phyloP scores from a whole-genome alignment of 345 rosid genomes.

The Limnanthes douglasii region DNA sequence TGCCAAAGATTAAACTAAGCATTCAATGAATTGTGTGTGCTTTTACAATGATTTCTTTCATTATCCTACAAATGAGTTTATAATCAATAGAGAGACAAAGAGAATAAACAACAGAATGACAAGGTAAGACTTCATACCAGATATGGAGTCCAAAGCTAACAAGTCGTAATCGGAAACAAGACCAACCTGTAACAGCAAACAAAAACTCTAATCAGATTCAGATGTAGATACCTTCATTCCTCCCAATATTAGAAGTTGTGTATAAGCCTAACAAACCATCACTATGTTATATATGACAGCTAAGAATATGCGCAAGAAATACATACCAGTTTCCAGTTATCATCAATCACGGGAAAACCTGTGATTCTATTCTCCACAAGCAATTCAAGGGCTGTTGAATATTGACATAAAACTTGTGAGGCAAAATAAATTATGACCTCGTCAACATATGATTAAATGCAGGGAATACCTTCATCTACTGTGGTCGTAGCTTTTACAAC shows the following conservation, averaged over 20 bases:
- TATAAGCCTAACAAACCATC: neutral
- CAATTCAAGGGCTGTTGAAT: conserved; percentile 43
- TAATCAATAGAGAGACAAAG: too few relatives aligned
- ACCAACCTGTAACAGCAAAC: conserved; percentile 59
- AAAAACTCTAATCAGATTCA: neutral
- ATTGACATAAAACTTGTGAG: neutral
- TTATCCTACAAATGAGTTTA: too few relatives aligned
- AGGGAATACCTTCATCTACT: conserved; percentile 57
- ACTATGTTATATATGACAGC: too few relatives aligned
- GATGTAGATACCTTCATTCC: conserved; percentile 6
- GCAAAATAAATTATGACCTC: neutral
- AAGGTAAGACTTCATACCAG: conserved; percentile 34
- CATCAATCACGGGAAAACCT: conserved; percentile 85
- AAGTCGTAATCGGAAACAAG: conserved; percentile 93
- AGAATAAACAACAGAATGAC: too few relatives aligned
- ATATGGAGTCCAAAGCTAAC: conserved; percentile 84
- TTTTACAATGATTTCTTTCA: too few relatives aligned
- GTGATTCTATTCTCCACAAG: conserved; percentile 70
- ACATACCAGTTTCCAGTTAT: conserved; percentile 66
- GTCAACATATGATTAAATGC: conserved; percentile 1
- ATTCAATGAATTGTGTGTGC: too few relatives aligned
- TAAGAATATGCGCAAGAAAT: too few relatives aligned
- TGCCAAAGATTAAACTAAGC: too few relatives aligned
- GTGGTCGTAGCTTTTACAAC: conserved; percentile 67
- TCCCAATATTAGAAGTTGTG: neutral